Evolutionary conservation across 371 early-diverging fungal genomes (phyloP).

Genomic region (Mycotypha africana): DNA sequence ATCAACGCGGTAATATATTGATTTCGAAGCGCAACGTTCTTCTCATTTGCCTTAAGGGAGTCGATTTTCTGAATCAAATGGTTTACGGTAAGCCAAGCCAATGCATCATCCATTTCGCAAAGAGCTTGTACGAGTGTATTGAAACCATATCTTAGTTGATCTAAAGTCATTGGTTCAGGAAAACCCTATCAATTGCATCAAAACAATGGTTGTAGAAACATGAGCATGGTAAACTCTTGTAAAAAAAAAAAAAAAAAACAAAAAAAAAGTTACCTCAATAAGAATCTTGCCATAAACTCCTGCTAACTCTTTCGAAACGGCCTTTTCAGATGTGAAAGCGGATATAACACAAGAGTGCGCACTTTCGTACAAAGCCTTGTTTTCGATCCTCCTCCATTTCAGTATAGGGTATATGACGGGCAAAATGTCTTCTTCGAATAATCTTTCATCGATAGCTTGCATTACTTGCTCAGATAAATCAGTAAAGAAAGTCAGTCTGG

Average conservation of each 20-base stretch:
- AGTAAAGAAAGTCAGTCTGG: constrained; percentile 45
- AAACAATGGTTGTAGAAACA: too few species aligned
- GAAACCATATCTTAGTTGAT: constrained; percentile 56
- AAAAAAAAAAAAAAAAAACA: too few species aligned
- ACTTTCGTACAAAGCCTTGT: constrained; percentile 55
- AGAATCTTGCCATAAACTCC: constrained; percentile 42
- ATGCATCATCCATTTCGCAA: constrained; percentile 54
- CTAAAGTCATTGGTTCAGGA: constrained; percentile 50
- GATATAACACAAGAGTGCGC: constrained; percentile 53
- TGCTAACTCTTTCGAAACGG: constrained; percentile 36
- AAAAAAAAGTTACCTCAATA: constrained; percentile 33
- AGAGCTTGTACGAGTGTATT: constrained; percentile 52
- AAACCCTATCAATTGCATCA: too few species aligned
- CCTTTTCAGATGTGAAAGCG: constrained; percentile 49
- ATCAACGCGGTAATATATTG: constrained; percentile 31
- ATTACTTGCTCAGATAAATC: constrained; percentile 54
- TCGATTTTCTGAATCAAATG: constrained; percentile 38
- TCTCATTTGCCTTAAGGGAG: constrained; percentile 7
- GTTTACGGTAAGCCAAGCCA: constrained; percentile 56
- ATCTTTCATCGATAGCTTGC: constrained; percentile 32
- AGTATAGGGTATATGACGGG: constrained; percentile 56
- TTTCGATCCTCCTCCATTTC: constrained; percentile 39
- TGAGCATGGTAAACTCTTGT: not conserved
- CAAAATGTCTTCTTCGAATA: constrained; percentile 43
- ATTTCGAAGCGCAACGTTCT: constrained; percentile 18